These are phyloP conservation scores for Aspergillus ellipticus DNA, from an alignment of 495 filamentous ascomycete species.

Conservation along the genomic window DNA sequence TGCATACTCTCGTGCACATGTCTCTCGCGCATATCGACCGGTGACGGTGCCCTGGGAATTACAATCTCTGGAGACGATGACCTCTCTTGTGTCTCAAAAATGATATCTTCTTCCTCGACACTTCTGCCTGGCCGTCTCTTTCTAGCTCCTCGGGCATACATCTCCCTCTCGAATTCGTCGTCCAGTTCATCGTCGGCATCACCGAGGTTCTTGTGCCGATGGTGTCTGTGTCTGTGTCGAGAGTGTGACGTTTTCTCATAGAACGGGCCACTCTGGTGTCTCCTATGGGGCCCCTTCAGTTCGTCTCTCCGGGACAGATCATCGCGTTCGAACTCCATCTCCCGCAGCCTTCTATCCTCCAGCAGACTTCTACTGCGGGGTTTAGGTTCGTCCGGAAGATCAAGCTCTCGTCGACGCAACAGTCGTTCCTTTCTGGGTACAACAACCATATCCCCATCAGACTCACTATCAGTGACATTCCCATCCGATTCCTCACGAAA, in stretches of 20 bases:
- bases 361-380: constrained; percentile 6
- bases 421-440: constrained; percentile 12
- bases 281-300: background rate
- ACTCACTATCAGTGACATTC: constrained; percentile 19
- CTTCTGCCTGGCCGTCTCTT: constrained; percentile 1
- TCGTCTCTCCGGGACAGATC: background rate
- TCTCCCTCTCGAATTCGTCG: constrained; percentile 8
- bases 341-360: constrained; percentile 2
- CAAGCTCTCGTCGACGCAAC: constrained; percentile 4
- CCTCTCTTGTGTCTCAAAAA: background rate
- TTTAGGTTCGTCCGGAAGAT: background rate
- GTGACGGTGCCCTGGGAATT: constrained; percentile 8
- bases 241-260: background rate
- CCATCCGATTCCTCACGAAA: constrained; percentile 19
- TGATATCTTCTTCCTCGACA: constrained; percentile 6
- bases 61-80: constrained; percentile 9
- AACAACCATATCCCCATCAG: constrained; percentile 25
- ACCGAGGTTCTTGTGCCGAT: constrained; percentile 7
- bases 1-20: background rate
- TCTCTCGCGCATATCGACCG: constrained; percentile 2
- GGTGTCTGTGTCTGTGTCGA: constrained; percentile 2
- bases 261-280: constrained; percentile 1
- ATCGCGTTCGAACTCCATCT: constrained; percentile 2
- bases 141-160: background rate
- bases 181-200: constrained; percentile 9